Conservation (phyloP, 2,329 filamentous ascomycete species). For the Mycosphaerelloides madeirae region DNA sequence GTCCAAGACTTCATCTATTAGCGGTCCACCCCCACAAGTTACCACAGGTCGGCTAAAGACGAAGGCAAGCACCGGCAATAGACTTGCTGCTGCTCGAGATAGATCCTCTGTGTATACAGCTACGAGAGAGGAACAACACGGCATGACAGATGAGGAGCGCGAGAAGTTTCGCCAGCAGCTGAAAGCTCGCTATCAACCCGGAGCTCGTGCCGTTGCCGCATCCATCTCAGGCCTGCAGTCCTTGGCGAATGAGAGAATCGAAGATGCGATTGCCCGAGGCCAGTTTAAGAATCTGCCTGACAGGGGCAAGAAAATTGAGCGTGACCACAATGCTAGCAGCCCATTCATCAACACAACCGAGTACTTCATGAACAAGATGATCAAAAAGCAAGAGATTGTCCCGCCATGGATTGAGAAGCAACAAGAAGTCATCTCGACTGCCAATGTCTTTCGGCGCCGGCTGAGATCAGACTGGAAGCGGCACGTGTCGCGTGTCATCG, state of each 20-base stretch:
- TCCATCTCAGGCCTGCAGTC: conserved; percentile 73
- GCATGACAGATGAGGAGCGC: conserved; percentile 65
- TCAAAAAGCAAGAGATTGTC: conserved; percentile 89
- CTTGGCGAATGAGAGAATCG: conserved; percentile 85
- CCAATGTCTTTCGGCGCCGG: conserved; percentile 65
- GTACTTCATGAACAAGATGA: conserved; percentile 98
- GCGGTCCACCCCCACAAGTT: conserved; percentile 39
- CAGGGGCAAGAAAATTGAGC: conserved; percentile 71
- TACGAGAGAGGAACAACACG: conserved; percentile 49
- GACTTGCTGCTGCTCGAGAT: conserved; percentile 56
- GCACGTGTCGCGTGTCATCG: conserved; percentile 73
- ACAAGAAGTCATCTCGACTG: conserved; percentile 72
- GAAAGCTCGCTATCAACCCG: conserved; percentile 73
- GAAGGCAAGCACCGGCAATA: conserved; percentile 39
- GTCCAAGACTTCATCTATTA: conserved; percentile 36
- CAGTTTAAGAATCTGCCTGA: conserved; percentile 77
- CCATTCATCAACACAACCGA: conserved; percentile 95
- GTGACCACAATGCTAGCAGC: conserved; percentile 76
- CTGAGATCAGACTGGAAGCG: conserved; percentile 78
- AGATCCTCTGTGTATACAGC: conserved; percentile 53
- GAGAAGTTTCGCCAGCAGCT: conserved; percentile 68
- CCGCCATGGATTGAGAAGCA: conserved; percentile 99
- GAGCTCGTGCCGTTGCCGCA: conserved; percentile 67
- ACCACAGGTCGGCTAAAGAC: conserved; percentile 41
- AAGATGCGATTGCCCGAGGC: conserved; percentile 85